Evolutionary conservation across 441 rosid genomes (phyloP).

Genomic region (Syzygium malaccense): DNA sequence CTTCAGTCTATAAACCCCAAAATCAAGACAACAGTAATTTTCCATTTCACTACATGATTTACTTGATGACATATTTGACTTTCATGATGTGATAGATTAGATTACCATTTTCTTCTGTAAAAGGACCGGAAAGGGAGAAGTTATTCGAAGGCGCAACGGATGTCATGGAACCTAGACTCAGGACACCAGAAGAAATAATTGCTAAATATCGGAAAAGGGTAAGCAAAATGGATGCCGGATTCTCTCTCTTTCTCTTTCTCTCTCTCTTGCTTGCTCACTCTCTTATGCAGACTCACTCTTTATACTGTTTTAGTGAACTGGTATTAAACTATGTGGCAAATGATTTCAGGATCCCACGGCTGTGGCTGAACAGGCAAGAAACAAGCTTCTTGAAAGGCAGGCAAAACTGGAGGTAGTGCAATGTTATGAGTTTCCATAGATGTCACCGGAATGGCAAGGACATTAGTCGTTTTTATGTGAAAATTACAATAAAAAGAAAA

Average conservation of each 20-base stretch:
- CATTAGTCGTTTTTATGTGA: background rate
- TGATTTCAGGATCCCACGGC: constrained; percentile 48
- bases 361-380: constrained; percentile 49
- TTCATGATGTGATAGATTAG: background rate
- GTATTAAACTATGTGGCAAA: background rate
- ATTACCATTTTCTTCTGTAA: constrained; percentile 22
- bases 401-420: constrained; percentile 53
- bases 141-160: constrained; percentile 35
- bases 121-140: constrained; percentile 39
- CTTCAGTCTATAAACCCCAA: constrained; percentile 27
- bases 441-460: background rate
- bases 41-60: background rate
- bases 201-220: constrained; percentile 48
- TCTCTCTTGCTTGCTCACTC: background rate
- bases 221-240: constrained; percentile 21
- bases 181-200: constrained; percentile 54
- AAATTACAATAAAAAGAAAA: background rate
- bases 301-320: background rate
- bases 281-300: background rate
- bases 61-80: background rate
- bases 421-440: background rate
- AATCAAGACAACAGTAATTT: constrained; percentile 25
- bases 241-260: background rate
- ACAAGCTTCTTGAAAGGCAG: constrained; percentile 56
- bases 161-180: constrained; percentile 35